Base-by-base conservation (phyloP, 495 filamentous ascomycete species). In the Hypomontagnella submonticulosa region DNA sequence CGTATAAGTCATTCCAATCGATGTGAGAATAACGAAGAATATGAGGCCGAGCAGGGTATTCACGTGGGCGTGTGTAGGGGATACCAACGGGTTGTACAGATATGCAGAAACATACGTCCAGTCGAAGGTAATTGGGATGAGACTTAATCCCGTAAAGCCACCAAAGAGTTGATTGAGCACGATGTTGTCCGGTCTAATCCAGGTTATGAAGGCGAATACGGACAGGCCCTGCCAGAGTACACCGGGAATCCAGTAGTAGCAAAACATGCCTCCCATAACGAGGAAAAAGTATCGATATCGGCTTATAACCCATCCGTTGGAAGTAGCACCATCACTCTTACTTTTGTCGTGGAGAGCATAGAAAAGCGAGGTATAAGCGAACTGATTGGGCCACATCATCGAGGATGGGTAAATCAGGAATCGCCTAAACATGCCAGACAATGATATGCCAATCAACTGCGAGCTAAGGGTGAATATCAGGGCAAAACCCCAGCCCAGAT, bases 51-150 rank as follows among this genome's bases (percentile, higher is more conserved):
- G 76, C 43, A 88, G 38, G 0, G 83, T 86, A 48, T 87, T 89
- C 19, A 88, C 83, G 13, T 82, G 83, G 4, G 71, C 30, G 66
- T 85, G 80, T 72, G 83, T 87, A 1, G 87, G 86, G 0, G 85
- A 73, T 53, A 88, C 81, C 20, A 89, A 63, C 3, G 86, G 86
- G 53, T 83, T 83, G 49, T 79, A 78, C 43, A 85, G 79, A 69
- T 86, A 89, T 0, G 81, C 84, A 0, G 84, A 81, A 50, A 89
- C 79, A 43, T 87, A 84, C 4, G 84, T 85, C 86, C 86, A 89
- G 76, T 89, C 86, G 57, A 89, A 87, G 0, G 86, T 87, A 32
- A 89, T 82, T 0, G 86, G 86, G 10, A 88, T 77, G 16, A 89
- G 70, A 1, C 85, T 87, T 11, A 89, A 70, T 0, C 87, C 87